Evolutionary conservation across 164 flowering plant genomes (phyloP).

Genomic region (Nymphaea colorata): DNA sequence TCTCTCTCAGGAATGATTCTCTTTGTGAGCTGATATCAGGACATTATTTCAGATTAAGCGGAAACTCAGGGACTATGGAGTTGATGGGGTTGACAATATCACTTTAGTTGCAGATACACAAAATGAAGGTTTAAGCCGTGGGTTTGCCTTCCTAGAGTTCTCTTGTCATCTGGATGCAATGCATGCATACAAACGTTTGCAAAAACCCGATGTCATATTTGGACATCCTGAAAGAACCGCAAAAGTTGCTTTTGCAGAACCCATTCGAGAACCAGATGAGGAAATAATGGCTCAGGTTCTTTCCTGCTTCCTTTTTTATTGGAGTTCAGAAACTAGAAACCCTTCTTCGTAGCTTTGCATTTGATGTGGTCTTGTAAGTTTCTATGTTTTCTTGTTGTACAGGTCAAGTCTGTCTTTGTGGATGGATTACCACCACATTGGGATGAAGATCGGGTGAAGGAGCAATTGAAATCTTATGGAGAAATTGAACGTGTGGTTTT

Average conservation of each 20-base stretch:
- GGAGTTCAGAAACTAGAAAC: too few species aligned
- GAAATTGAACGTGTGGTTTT: conserved; percentile 46
- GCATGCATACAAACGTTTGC: conserved; percentile 71
- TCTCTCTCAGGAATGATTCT: not conserved
- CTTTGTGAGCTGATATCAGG: not conserved
- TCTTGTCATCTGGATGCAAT: conserved; percentile 67
- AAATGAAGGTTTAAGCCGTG: conserved; percentile 70
- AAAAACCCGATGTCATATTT: conserved; percentile 65
- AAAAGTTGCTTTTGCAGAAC: conserved; percentile 85
- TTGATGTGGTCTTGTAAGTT: too few species aligned
- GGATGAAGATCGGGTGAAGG: conserved; percentile 60
- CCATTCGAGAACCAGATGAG: conserved; percentile 69
- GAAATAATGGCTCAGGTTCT: conserved; percentile 53
- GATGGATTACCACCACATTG: conserved; percentile 71
- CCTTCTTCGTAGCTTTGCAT: too few species aligned
- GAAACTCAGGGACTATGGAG: conserved; percentile 29
- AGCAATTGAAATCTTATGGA: conserved; percentile 49
- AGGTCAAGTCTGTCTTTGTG: conserved; percentile 63
- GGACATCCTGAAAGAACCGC: conserved; percentile 76
- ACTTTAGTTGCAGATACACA: conserved; percentile 57
- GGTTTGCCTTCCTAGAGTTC: conserved; percentile 71
- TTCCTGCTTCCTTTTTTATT: not conserved
- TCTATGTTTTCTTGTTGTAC: not conserved
- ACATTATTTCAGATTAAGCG: conserved; percentile 37
- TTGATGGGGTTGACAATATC: conserved; percentile 13